Evolutionary conservation across 257 asterid genomes (phyloP), one percentile per base, ranked within the genome.

Genomic region (Petrea volubilis): DNA sequence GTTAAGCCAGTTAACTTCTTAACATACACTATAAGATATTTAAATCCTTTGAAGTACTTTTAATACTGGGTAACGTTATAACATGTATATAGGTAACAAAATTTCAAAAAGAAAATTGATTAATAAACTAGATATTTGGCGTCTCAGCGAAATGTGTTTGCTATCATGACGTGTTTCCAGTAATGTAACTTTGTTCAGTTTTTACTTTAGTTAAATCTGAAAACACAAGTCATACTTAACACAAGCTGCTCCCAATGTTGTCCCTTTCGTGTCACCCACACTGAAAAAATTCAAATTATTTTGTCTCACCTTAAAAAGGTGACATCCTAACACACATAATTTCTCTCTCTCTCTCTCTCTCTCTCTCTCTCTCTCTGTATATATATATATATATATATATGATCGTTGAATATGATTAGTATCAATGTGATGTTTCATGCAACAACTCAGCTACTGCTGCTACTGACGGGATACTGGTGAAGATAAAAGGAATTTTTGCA

Each of bases 271-370:
- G 63, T 60, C 2, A 73, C 77, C 68, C 62, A 62, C 81, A 59
- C 69, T 9, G 82, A 82, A 74, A 38, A n/a, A 52, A 55, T 33
- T 52, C 81, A 44, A 73, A 68, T n/a, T n/a, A 17, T 18, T 75
- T 80, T 80, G 82, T 77, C 80, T 80, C 80, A 70, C 82, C 77
- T 74, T 76, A 68, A 68, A 76, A 25, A 49, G 41, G 14, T 2
- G 57, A 49, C 44, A 68, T 69, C 56, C 17, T 71, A 40, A 33
- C 34, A 14, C 74, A 59, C 77, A 70, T 60, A 20, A 29, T 70
- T 28, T 61, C 38, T 33, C 38, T 2, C 50, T 9, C 34, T 63
- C 38, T 33, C 38, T 33, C 38, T 33, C 38, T 33, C n/a, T 61
- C 38, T 33, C 38, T 2, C 50, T 9, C 34, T 63, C 38, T 33